phyloP scores from a whole-genome alignment of 2,329 filamentous ascomycete species.

The Berkeleyomyces rouxiae region DNA sequence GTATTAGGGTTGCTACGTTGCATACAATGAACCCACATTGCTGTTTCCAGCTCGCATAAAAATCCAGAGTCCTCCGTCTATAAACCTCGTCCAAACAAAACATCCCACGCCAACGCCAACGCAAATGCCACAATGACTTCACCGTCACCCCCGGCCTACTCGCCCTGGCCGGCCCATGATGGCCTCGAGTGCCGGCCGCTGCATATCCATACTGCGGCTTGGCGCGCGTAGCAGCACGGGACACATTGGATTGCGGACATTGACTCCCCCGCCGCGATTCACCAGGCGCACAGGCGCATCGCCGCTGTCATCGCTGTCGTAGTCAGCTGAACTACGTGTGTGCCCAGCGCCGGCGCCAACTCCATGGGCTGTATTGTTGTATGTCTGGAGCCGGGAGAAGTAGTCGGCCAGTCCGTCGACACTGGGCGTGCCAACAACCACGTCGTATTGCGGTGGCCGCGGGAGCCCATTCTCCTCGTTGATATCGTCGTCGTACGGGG shows the following conservation, averaged over 20 bases:
- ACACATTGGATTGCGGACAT: conserved; percentile 39
- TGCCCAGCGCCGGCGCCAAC: conserved; percentile 18
- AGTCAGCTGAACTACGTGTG: conserved; percentile 16
- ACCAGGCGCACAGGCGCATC: conserved; percentile 29
- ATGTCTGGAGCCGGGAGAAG: conserved; percentile 62
- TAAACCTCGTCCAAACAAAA: background rate
- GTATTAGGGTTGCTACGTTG: background rate
- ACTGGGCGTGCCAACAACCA: conserved; percentile 52
- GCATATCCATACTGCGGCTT: conserved; percentile 40
- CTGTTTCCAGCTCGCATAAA: background rate
- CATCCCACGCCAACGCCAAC: background rate
- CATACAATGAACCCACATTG: background rate
- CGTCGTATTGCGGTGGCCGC: conserved; percentile 72
- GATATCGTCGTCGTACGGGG: conserved; percentile 20
- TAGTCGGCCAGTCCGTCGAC: conserved; percentile 68
- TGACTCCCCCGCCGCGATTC: conserved; percentile 37
- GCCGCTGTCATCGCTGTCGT: conserved; percentile 18
- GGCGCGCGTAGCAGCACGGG: conserved; percentile 36
- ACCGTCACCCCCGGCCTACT: conserved; percentile 3
- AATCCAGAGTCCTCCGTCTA: background rate
- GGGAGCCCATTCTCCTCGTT: conserved; percentile 28
- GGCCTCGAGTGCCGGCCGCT: conserved; percentile 25
- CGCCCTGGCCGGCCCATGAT: conserved; percentile 19
- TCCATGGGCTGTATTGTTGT: conserved; percentile 29
- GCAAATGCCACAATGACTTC: background rate